phyloP scores from a whole-genome alignment of 1,139 yeast genomes.

The Scheffersomyces quercinus region DNA sequence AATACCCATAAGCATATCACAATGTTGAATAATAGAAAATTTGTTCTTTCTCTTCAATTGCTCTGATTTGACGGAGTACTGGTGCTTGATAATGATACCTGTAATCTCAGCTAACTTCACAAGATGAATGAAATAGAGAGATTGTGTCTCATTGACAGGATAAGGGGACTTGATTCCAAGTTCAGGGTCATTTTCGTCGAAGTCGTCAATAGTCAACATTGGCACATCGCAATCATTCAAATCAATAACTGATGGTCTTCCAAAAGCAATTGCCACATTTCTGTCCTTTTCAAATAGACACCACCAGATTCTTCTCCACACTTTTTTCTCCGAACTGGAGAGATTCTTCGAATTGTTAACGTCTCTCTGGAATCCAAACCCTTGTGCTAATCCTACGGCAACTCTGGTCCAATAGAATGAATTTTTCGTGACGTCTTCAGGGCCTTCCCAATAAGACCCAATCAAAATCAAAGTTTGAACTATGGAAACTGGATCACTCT shows the following conservation, averaged over 20 bases:
- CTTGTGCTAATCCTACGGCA: slow-evolving; percentile 75
- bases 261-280: slow-evolving; percentile 72
- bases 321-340: slow-evolving; percentile 46
- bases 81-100: slow-evolving; percentile 70
- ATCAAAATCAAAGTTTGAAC: slow-evolving; percentile 67
- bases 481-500: slow-evolving; percentile 65
- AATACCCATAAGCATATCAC: slow-evolving; percentile 78
- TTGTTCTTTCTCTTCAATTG: slow-evolving; percentile 47
- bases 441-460: slow-evolving; percentile 77
- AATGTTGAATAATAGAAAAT: slow-evolving; percentile 62
- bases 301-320: slow-evolving; percentile 83
- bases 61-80: slow-evolving; percentile 71
- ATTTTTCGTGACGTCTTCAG: slow-evolving; percentile 74
- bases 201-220: slow-evolving; percentile 67
- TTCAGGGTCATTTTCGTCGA: slow-evolving; percentile 58
- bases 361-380: slow-evolving; percentile 73
- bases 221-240: slow-evolving; percentile 79
- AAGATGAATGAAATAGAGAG: slow-evolving; percentile 60
- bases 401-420: slow-evolving; percentile 78
- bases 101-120: slow-evolving; percentile 74
- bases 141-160: slow-evolving; percentile 49
- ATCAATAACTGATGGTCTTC: slow-evolving; percentile 70
- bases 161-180: slow-evolving; percentile 43
- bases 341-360: slow-evolving; percentile 34
- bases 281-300: slow-evolving; percentile 72